Conservation (phyloP, 2,329 filamentous ascomycete species). For the Cladobotryum mycophilum region DNA sequence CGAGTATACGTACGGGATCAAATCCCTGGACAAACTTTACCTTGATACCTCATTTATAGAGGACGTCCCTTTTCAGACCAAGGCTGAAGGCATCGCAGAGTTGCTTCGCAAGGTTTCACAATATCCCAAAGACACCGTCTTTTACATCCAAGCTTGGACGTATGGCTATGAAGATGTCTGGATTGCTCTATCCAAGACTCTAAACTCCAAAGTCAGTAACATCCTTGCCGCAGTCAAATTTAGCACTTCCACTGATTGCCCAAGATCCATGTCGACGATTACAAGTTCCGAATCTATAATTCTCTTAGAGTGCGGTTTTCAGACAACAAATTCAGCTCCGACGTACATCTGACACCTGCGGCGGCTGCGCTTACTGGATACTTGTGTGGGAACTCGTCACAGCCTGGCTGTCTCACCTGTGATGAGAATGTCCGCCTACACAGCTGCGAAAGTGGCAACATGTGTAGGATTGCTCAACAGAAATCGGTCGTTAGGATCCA, state of each 20-base stretch:
- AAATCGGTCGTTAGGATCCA: slow-evolving; percentile 64
- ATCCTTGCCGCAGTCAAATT: neutral
- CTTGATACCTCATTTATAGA: slow-evolving; percentile 74
- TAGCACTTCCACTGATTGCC: slow-evolving; percentile 8
- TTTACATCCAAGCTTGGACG: slow-evolving; percentile 85
- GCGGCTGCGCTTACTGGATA: slow-evolving; percentile 67
- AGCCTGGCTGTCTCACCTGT: slow-evolving; percentile 66
- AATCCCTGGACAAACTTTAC: slow-evolving; percentile 72
- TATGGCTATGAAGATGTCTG: slow-evolving; percentile 89
- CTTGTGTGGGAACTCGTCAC: slow-evolving; percentile 62
- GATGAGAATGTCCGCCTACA: slow-evolving; percentile 63
- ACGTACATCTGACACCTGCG: slow-evolving; percentile 47
- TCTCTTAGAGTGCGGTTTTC: slow-evolving; percentile 47
- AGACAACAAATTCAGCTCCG: slow-evolving; percentile 32
- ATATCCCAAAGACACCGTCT: slow-evolving; percentile 69
- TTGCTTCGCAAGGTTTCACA: slow-evolving; percentile 59
- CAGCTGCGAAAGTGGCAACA: slow-evolving; percentile 72
- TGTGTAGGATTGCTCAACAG: slow-evolving; percentile 44
- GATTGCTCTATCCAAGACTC: slow-evolving; percentile 66
- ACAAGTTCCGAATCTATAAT: slow-evolving; percentile 68
- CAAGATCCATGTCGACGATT: slow-evolving; percentile 74
- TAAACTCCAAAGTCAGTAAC: slow-evolving; percentile 53
- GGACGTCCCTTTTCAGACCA: slow-evolving; percentile 45
- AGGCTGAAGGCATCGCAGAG: slow-evolving; percentile 71
- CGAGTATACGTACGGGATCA: slow-evolving; percentile 63